Evolutionary conservation across 2,329 filamentous ascomycete species (phyloP).

Genomic region (Paramyrothecium roridum): DNA sequence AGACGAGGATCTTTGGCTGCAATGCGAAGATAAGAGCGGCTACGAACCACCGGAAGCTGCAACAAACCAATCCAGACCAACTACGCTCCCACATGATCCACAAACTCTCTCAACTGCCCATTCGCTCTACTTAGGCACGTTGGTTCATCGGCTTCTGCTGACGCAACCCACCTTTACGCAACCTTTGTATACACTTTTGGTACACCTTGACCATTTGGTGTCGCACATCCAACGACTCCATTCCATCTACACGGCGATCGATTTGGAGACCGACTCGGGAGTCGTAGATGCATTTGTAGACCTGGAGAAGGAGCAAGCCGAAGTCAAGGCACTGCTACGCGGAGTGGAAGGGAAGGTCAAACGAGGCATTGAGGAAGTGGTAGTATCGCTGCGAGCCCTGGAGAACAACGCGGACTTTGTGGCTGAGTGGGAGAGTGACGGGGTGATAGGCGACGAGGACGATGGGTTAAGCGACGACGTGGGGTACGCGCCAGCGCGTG

Average conservation of each 20-base stretch:
- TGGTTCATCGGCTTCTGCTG: conserved; percentile 65
- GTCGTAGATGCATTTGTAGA: conserved; percentile 74
- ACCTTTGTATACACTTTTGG: conserved; percentile 62
- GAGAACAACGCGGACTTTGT: conserved; percentile 43
- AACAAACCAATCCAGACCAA: conserved; percentile 13
- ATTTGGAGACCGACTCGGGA: conserved; percentile 78
- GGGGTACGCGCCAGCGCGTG: conserved; percentile 65
- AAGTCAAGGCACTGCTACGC: conserved; percentile 63
- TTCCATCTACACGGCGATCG: conserved; percentile 70
- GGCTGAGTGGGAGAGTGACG: conserved; percentile 37
- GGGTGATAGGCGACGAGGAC: conserved; percentile 35
- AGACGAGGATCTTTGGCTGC: conserved; percentile 25
- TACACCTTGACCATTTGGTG: conserved; percentile 77
- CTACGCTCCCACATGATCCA: conserved; percentile 61
- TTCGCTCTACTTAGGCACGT: conserved; percentile 66
- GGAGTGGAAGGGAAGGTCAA: conserved; percentile 64
- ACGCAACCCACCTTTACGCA: conserved; percentile 62
- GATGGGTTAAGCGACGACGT: conserved; percentile 23
- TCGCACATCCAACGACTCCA: conserved; percentile 75
- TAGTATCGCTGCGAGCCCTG: conserved; percentile 48
- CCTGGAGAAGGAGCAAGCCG: conserved; percentile 67
- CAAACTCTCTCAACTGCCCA: conserved; percentile 82
- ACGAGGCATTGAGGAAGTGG: conserved; percentile 63
- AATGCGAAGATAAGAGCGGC: conserved; percentile 6
- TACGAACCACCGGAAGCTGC: conserved; percentile 12